A percentile compares a stretch with the other conserved stretches of the same genome.
Evolutionary conservation across 768 basidiomycete species (phyloP).

Genomic region (Phaeotremella skinneri): DNA sequence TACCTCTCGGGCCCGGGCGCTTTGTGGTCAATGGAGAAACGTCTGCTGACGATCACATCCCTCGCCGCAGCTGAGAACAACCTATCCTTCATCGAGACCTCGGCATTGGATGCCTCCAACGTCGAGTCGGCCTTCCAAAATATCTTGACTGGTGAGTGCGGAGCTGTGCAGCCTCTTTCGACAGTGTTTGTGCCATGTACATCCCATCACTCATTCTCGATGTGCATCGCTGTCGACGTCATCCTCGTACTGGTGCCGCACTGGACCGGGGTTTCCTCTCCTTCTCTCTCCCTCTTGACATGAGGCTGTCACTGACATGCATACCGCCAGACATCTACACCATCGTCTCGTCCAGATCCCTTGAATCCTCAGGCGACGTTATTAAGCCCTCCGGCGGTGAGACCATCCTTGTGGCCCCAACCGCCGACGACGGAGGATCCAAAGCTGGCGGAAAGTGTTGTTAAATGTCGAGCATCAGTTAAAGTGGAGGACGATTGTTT

Average conservation of each 20-base stretch:
- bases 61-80: constrained; percentile 71
- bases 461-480: constrained; percentile 23
- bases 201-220: not conserved
- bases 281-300: not conserved
- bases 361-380: constrained; percentile 78
- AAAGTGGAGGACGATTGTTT: not conserved
- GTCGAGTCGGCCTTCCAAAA: constrained; percentile 97
- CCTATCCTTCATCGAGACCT: constrained; percentile 95
- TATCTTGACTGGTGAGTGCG: constrained; percentile 75
- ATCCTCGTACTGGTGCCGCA: not conserved
- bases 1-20: too few species aligned
- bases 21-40: too few species aligned
- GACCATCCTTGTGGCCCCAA: constrained; percentile 80
- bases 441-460: constrained; percentile 54
- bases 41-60: too few species aligned
- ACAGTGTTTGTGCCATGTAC: not conserved
- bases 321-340: constrained; percentile 82
- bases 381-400: constrained; percentile 70
- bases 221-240: not conserved
- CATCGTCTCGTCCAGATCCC: constrained; percentile 91
- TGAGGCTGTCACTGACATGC: not conserved
- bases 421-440: constrained; percentile 54
- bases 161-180: not conserved
- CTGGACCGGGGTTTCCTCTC: not conserved
- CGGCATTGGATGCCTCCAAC: constrained; percentile 98